Percentiles rank a stretch among this genome's conserved stretches.
Conservation (phyloP, 2,329 filamentous ascomycete genomes). For the Aspergillus luchuensis region DNA sequence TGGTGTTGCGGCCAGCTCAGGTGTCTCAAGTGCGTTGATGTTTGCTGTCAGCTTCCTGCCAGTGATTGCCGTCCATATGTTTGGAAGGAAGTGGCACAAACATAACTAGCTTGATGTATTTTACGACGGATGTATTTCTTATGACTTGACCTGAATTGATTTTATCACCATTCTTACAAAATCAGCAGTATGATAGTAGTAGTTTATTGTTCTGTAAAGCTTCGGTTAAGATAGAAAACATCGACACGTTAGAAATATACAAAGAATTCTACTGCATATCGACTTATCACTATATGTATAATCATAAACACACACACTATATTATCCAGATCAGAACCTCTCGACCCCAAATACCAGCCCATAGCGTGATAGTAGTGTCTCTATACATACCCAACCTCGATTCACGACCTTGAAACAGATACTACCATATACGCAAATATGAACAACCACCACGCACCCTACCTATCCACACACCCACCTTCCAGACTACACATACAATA, state of each 20-base stretch:
- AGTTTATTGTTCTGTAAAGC: background rate
- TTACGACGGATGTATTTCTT: background rate
- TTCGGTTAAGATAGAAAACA: background rate
- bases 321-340: too few relatives aligned
- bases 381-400: too few relatives aligned
- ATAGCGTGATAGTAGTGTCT: too few relatives aligned
- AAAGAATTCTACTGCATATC: background rate
- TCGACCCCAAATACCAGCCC: too few relatives aligned
- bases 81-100: conserved; percentile 17
- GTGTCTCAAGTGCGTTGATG: conserved; percentile 31
- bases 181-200: background rate
- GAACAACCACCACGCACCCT: too few relatives aligned
- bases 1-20: conserved; percentile 35
- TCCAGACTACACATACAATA: too few relatives aligned
- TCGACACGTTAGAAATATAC: background rate
- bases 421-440: too few relatives aligned
- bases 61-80: conserved; percentile 16
- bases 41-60: conserved; percentile 23
- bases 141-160: background rate
- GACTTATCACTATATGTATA: background rate
- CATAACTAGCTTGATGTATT: background rate
- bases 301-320: too few relatives aligned
- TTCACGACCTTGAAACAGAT: too few relatives aligned
- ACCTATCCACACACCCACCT: too few relatives aligned
- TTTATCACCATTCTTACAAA: background rate